These are phyloP conservation scores for Penicillium decumbens DNA, from an alignment of 2,329 filamentous ascomycete species.

Conservation along the genomic window DNA sequence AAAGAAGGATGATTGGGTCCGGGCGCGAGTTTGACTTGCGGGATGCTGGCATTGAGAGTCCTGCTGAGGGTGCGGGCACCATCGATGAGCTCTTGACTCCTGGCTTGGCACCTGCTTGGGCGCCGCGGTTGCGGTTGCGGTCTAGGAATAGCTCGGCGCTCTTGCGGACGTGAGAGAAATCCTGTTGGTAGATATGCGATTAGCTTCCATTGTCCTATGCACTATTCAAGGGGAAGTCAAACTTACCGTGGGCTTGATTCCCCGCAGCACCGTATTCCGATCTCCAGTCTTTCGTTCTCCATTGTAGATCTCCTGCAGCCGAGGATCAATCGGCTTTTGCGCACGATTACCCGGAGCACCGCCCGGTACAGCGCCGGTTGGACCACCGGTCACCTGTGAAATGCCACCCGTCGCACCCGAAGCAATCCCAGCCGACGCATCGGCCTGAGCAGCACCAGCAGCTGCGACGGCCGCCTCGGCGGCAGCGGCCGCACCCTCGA, in stretches of 20 bases:
- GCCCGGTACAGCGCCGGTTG: slow-evolving; percentile 36
- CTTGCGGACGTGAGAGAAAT: slow-evolving; percentile 92
- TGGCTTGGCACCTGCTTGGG: slow-evolving; percentile 34
- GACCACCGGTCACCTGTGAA: slow-evolving; percentile 39
- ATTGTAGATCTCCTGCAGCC: slow-evolving; percentile 82
- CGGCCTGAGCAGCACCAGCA: slow-evolving; percentile 42
- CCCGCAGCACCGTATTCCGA: slow-evolving; percentile 79
- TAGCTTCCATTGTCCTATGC: slow-evolving; percentile 1
- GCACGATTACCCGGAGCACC: slow-evolving; percentile 42
- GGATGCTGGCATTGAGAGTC: slow-evolving; percentile 33
- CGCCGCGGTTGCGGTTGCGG: slow-evolving; percentile 43
- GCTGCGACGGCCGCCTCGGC: slow-evolving; percentile 39
- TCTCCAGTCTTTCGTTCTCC: slow-evolving; percentile 89
- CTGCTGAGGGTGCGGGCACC: slow-evolving; percentile 36
- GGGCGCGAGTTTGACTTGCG: slow-evolving; percentile 47
- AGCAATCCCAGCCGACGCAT: slow-evolving; percentile 48
- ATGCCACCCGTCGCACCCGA: slow-evolving; percentile 47
- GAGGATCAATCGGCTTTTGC: slow-evolving; percentile 70
- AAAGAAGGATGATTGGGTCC: slow-evolving; percentile 93
- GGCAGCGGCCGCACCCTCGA: slow-evolving; percentile 58
- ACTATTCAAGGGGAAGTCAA: not conserved
- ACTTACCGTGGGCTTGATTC: slow-evolving; percentile 77
- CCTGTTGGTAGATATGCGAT: slow-evolving; percentile 51
- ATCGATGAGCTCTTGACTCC: slow-evolving; percentile 30
- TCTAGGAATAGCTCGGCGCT: slow-evolving; percentile 71